Percentiles rank a stretch among this genome's conserved stretches.
These are phyloP conservation scores for Calonectria fujianensis DNA, from an alignment of 2,329 filamentous ascomycete species.

Conservation along the genomic window DNA sequence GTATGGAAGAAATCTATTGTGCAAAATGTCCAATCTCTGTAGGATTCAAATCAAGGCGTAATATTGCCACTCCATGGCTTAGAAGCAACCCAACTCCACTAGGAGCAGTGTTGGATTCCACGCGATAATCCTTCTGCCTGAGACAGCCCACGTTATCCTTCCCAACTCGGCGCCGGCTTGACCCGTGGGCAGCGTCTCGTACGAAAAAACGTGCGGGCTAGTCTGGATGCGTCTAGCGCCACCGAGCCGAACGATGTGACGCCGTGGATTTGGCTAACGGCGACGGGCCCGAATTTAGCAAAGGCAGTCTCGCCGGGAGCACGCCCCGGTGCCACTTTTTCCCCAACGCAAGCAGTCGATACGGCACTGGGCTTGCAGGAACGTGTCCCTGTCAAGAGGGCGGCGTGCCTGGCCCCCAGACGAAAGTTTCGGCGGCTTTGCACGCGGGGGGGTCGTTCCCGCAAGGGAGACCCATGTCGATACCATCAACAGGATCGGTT, in stretches of 20 bases:
- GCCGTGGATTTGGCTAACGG: constrained; percentile 20
- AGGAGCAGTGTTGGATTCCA: not conserved
- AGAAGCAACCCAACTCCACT: constrained; percentile 3
- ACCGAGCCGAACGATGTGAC: constrained; percentile 22
- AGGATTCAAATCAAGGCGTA: not conserved
- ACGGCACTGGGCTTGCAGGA: constrained; percentile 12
- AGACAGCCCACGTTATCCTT: not conserved
- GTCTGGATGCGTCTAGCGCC: not conserved
- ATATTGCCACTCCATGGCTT: not conserved
- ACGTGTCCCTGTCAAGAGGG: not conserved
- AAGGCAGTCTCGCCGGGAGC: not conserved
- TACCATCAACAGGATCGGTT: not conserved
- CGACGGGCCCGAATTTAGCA: constrained; percentile 6
- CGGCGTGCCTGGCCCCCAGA: not conserved
- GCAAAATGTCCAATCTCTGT: not conserved
- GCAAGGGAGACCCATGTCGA: constrained; percentile 12
- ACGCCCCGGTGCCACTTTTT: not conserved
- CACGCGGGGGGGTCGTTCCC: constrained; percentile 5
- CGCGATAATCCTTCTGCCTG: not conserved
- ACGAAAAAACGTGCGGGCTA: constrained; percentile 8
- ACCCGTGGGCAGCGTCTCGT: constrained; percentile 20
- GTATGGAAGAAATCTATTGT: not conserved
- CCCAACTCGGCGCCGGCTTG: constrained; percentile 15
- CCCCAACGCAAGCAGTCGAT: not conserved
- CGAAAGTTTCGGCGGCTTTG: constrained; percentile 16